These are phyloP conservation scores for Fusarium circinatum DNA, from an alignment of 2,329 filamentous ascomycete species.

Conservation along the genomic window DNA sequence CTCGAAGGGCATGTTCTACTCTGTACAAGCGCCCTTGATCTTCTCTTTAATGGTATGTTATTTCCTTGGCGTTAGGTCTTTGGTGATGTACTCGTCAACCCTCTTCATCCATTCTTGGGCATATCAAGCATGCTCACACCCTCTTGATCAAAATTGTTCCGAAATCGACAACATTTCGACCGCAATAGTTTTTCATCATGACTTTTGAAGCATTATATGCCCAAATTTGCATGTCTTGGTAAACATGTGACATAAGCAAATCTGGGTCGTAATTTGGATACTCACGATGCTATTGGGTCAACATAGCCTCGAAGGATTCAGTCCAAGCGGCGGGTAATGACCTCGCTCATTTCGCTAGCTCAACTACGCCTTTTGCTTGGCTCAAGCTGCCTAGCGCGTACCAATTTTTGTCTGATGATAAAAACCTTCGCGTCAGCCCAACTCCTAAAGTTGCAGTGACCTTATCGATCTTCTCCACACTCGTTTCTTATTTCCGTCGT, in stretches of 20 bases:
- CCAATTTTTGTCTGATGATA: neutral
- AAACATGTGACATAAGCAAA: neutral
- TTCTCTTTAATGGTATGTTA: neutral
- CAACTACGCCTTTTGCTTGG: neutral
- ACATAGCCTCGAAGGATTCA: slow-evolving; percentile 5
- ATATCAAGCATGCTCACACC: neutral
- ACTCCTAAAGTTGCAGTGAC: neutral
- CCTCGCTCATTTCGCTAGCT: slow-evolving; percentile 13
- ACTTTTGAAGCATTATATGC: neutral
- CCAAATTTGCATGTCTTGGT: neutral
- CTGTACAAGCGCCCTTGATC: neutral
- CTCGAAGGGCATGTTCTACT: neutral
- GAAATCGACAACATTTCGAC: neutral
- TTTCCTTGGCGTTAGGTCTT: neutral
- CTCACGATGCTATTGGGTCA: neutral
- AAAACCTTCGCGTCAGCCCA: neutral
- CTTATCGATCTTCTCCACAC: neutral
- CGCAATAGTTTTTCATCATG: neutral
- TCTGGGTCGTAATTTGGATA: neutral
- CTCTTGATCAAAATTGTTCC: neutral
- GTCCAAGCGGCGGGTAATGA: neutral
- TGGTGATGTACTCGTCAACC: neutral
- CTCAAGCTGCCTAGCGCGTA: neutral
- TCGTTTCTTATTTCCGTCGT: neutral
- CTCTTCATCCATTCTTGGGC: neutral